These are phyloP conservation scores for Ganoderma sp. DNA, from an alignment of 1,284 basidiomycete species.

Conservation along the genomic window DNA sequence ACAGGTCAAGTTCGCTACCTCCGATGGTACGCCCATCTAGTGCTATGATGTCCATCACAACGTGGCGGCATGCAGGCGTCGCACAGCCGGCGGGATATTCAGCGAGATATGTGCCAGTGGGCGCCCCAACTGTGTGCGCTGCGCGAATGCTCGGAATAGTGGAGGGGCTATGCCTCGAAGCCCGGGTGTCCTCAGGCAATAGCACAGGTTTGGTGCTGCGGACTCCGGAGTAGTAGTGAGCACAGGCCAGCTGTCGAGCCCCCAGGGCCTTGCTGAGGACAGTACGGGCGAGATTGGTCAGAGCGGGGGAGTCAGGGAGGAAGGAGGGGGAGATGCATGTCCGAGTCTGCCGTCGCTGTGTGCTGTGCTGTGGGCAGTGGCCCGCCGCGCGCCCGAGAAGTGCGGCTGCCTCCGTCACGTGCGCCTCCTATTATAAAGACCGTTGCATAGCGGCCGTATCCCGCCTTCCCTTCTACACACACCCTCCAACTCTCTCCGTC, in stretches of 20 bases:
- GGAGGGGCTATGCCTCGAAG: not conserved
- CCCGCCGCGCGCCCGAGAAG: constrained; percentile 2
- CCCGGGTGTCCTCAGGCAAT: not conserved
- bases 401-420: constrained; percentile 25
- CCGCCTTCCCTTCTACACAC: constrained; percentile 19
- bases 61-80: not conserved
- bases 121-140: not conserved
- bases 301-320: constrained; percentile 9
- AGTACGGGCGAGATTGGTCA: constrained; percentile 12
- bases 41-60: not conserved
- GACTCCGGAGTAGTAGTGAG: constrained; percentile 9
- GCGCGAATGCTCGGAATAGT: too few relatives aligned
- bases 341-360: not conserved
- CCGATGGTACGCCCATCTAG: not conserved
- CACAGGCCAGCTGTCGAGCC: constrained; percentile 1
- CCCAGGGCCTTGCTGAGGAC: not conserved
- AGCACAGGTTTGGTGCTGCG: constrained; percentile 18
- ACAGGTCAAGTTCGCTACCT: not conserved
- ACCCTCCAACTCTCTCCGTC: constrained; percentile 29
- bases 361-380: not conserved
- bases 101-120: not conserved
- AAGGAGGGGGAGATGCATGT: not conserved
- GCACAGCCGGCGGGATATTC: not conserved
- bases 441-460: constrained; percentile 18
- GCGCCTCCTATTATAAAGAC: constrained; percentile 25